Percentiles rank a stretch among this genome's conserved stretches.
phyloP scores from a whole-genome alignment of 306 rosid species.

The Vigna hirtella region DNA sequence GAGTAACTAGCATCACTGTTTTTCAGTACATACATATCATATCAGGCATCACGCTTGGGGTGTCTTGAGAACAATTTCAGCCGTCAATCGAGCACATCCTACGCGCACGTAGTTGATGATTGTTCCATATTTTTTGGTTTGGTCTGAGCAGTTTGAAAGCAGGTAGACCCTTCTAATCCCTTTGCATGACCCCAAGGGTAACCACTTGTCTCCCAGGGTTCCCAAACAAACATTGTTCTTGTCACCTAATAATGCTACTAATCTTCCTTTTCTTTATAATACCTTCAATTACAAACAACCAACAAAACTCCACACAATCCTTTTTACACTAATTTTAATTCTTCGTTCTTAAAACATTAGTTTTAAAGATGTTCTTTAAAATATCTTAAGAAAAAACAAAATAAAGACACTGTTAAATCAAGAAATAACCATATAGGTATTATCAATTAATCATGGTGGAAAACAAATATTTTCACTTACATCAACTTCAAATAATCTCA shows the following conservation, averaged over 20 bases:
- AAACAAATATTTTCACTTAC: too few species aligned
- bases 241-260: conserved; percentile 8
- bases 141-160: conserved; percentile 59
- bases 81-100: conserved; percentile 49
- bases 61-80: conserved; percentile 35
- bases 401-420: too few species aligned
- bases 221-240: neutral
- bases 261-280: conserved; percentile 1
- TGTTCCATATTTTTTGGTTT: conserved; percentile 45
- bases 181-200: neutral
- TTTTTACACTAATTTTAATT: neutral
- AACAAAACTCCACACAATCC: neutral
- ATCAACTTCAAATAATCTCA: too few species aligned
- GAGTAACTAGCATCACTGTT: neutral
- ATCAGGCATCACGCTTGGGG: conserved; percentile 31
- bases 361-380: neutral
- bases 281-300: conserved; percentile 7
- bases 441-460: too few species aligned
- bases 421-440: too few species aligned
- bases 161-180: conserved; percentile 51
- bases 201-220: conserved; percentile 28
- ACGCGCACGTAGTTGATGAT: conserved; percentile 49
- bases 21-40: neutral
- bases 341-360: neutral
- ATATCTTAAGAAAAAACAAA: too few species aligned